A percentile compares a stretch with the other conserved stretches of the same genome.
Conservation (phyloP, 345 rosid genomes). For the Dipteronia sinensis region DNA sequence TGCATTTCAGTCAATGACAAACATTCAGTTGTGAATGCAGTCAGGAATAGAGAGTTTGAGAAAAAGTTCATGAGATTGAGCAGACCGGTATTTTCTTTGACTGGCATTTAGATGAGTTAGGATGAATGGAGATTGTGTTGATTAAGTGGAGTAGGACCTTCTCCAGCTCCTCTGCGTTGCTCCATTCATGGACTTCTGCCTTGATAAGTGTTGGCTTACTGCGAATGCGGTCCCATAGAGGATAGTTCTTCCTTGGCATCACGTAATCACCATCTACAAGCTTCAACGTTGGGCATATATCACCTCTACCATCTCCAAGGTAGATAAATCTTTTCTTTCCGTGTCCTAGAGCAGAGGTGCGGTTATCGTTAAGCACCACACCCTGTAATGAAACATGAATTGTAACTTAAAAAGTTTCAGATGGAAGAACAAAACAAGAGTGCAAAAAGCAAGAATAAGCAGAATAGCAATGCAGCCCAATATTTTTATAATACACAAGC, state of each 20-base stretch:
- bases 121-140: constrained; percentile 25
- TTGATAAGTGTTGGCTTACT: constrained; percentile 46
- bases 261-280: constrained; percentile 58
- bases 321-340: constrained; percentile 49
- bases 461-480: too few species aligned
- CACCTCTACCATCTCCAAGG: constrained; percentile 88
- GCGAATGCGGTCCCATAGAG: constrained; percentile 56
- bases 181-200: constrained; percentile 77
- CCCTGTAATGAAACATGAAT: constrained; percentile 48
- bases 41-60: neutral
- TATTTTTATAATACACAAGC: too few species aligned
- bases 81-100: constrained; percentile 4
- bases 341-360: constrained; percentile 30
- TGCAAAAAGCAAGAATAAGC: neutral
- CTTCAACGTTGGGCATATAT: constrained; percentile 71
- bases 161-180: constrained; percentile 57
- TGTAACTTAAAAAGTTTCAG: neutral
- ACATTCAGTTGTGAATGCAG: constrained; percentile 2
- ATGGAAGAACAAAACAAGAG: neutral
- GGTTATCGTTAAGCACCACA: constrained; percentile 52
- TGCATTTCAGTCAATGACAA: neutral
- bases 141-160: constrained; percentile 49
- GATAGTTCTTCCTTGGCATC: constrained; percentile 75
- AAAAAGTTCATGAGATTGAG: constrained; percentile 4
- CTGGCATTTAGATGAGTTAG: constrained; percentile 17